Evolutionary conservation across 495 filamentous ascomycete species (phyloP), one percentile per base, ranked within the genome.

Genomic region (Penicillium canescens): DNA sequence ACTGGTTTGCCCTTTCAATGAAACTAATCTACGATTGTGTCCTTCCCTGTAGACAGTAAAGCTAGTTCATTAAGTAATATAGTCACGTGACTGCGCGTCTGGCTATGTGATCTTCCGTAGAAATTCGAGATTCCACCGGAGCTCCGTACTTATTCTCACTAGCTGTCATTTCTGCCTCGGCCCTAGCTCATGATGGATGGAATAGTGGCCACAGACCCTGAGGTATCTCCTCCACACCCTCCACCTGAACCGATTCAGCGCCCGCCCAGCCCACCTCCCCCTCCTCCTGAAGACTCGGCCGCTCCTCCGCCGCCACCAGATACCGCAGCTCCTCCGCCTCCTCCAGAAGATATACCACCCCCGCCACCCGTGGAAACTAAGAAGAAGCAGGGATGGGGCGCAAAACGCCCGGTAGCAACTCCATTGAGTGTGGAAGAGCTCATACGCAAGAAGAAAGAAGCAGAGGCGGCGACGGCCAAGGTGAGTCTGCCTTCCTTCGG

Each of bases 361-460:
- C 79, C 84, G 11, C 74, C 80, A 3, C 63, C 63, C 1, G 42
- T 51, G 24, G 56, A 59, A 47, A 59, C 55, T 45, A 77, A 59
- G 52, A 84, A 82, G 66, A 83, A 80, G 58, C 74, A 77, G 58
- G 82, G 80, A 65, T 84, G 82, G 79, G 76, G 75, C 3, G 41
- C 68, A 4, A 73, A 77, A 37, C 54, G 56, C 3, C 68, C 73
- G 33, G 55, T 68, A 26, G 55, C 68, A 1, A 67, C 71, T 13
- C 89, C 89, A 20, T 65, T 91, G 37, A 89, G 85, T 67, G 87
- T 91, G 23, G 89, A 92, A 57, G 88, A 92, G 46, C 77, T 92
- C 13, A 74, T 92, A 34, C 78, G 80, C 56, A 90, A 90, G 74
- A 92, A 92, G 74, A 84, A 81, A 59, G 88, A 88, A 56, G 86